phyloP scores from a whole-genome alignment of 768 basidiomycete species.

The Pisolithus microcarpus region DNA sequence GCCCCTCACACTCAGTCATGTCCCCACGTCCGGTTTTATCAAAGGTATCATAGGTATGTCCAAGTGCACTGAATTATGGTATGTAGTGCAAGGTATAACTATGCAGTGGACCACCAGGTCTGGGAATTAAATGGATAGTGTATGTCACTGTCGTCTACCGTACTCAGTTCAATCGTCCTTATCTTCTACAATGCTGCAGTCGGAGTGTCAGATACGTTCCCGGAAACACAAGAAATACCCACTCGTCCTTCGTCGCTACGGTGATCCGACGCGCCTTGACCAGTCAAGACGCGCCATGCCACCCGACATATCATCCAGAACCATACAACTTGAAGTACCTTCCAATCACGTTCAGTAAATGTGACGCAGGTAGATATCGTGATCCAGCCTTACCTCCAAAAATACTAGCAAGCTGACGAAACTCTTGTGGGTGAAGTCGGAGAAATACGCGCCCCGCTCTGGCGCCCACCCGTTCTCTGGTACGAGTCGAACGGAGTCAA shows the following conservation, averaged over 20 bases:
- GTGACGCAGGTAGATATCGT: background rate
- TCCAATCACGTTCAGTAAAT: conserved; percentile 5
- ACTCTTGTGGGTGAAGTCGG: conserved; percentile 31
- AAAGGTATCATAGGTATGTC: background rate
- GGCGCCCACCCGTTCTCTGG: conserved; percentile 51
- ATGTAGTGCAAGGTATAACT: conserved; percentile 21
- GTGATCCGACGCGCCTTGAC: conserved; percentile 71
- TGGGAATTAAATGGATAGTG: conserved; percentile 18
- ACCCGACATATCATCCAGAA: conserved; percentile 79
- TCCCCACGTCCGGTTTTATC: background rate
- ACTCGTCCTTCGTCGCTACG: conserved; percentile 84
- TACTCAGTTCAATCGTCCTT: conserved; percentile 21
- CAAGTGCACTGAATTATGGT: conserved; percentile 18
- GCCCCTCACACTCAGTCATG: conserved; percentile 4
- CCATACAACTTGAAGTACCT: conserved; percentile 80
- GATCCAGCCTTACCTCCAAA: conserved; percentile 47
- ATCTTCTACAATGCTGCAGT: conserved; percentile 10
- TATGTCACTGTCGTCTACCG: conserved; percentile 20
- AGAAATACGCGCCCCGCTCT: conserved; percentile 49
- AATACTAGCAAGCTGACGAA: conserved; percentile 53
- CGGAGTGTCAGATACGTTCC: conserved; percentile 8
- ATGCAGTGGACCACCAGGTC: conserved; percentile 14
- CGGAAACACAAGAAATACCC: conserved; percentile 12
- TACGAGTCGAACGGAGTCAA: conserved; percentile 44
- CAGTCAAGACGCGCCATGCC: conserved; percentile 72